Evolutionary conservation across 1,139 yeast species (phyloP), one percentile per base, ranked within the genome.

Genomic region (Hyphopichia burtonii): DNA sequence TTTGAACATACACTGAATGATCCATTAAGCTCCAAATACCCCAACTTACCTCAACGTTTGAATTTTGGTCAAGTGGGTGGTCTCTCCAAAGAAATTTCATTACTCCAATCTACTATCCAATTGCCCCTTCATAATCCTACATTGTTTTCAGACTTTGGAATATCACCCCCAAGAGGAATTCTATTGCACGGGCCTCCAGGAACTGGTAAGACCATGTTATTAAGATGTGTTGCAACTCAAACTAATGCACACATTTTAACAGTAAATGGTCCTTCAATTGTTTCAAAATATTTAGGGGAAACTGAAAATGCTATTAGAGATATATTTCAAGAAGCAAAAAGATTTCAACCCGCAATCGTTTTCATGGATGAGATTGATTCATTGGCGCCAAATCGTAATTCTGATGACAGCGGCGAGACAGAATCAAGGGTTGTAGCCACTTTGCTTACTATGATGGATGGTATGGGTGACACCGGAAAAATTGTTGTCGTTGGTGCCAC

Each of bases 131-230:
- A 84, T 48, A 81, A 81, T 43, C 96, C 97, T 0, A 74, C 78
- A 3, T 65, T 89, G 31, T 93, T 90, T 54, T 73, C 83, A 8
- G 82, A 87, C 42, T 94, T 91, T 67, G 91, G 93, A n/a, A 86
- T 91, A 36, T 74, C 83, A 9, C 94, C 96, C 10, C 97, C 98
- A 2, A 73, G 96, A 43, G 99, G 99, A 3, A 75, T 94, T 14
- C 66, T 93, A 28, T 67, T 93, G 4, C 95, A 91, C 65, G 99
- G 99, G 0, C 96, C 98, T 2, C 95, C 98, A 2, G 99, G 99
- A 1, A 91, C 98, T 0, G 99, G 99, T 42, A 93, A 93, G 60
- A 88, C 98, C 1, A 81, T 91, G 89, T 72, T 93, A 14, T 68
- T 94, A 36, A 74, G 88, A 42, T 86, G 96, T 30, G 83, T 93